Base-by-base conservation (phyloP, 352 stramenopile genomes). In the Phytophthora aleatoria region DNA sequence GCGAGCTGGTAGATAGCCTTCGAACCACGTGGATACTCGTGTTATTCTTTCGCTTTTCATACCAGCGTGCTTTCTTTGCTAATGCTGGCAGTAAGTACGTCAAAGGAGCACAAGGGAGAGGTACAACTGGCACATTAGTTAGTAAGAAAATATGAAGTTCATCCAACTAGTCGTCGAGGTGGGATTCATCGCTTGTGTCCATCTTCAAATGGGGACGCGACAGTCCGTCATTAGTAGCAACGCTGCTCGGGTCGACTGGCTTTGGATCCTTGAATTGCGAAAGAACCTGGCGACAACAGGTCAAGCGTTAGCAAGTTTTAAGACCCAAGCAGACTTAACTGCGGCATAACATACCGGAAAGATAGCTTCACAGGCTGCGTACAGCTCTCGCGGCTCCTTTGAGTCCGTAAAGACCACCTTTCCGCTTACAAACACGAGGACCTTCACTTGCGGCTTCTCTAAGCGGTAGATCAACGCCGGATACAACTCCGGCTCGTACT, bases 401-500 rank as follows among this genome's bases (percentile, higher is more conserved):
- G 89, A 96, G 51, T 97, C 96, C 0, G 96, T 99, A 64, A 99
- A 96, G 9, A 99, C 97, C 31, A 99, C 86, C 68, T 99, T 99
- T 3, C 98, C 98, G 55, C 91, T 95, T 20, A 99, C 97, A 79
- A 99, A 99, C 53, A 99, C 98, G 20, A 99, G 79, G n/a, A 99
- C 85, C 50, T 99, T 98, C 11, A 99, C 94, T 55, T 98, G 94
- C 26, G 97, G 97, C 50, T 96, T 90, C 15, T 96, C 83, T 62
- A 99, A 87, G 12, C 97, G 88, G 78, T 99, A 99, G 76, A 99
- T 99, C 15, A 99, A 76, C 41, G 97, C 98, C 11, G 97, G 97
- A 68, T 99, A 99, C 33, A 99, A 71, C 73, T 99, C 98, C 4
- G 98, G 98, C 73, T 99, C 98, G 67, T 99, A 99, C 67, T 96